Evolutionary conservation across 129 eudicot species (phyloP), one percentile per base, ranked within the genome.

Genomic region (Kitagawia praeruptora): DNA sequence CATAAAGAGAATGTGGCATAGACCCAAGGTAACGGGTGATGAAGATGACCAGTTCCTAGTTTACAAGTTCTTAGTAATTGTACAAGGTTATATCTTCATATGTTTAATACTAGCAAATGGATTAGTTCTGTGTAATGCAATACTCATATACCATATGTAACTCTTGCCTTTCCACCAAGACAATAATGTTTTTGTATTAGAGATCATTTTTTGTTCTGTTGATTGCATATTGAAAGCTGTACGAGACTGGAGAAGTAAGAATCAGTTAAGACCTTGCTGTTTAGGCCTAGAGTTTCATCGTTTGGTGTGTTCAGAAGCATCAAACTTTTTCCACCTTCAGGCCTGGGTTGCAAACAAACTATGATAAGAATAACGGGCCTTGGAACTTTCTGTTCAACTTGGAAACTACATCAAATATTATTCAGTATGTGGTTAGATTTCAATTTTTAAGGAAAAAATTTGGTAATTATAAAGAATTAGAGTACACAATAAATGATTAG

Each of bases 31-130:
- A 39, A 42, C 39, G 48, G 18, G 28, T 41, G 53, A 42, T 39
- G 46, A 70, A 21, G 74, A 70, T 56, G 69, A 39, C 58, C 54
- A 38, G 37, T 66, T 78, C 19, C 81, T 42, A 25, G 71, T 77
- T 77, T 40, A 77, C 42, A n/a, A 42, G 58, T 45, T 74, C 53
- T 44, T 44, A 42, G 77, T 11, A 31, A 37, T 74, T 44, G 54
- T 44, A 73, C 44, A 34, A 73, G 77, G 77, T 73, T 41, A 46
- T 46, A 27, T 45, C 51, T 78, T 16, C 31, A 27, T 42, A 44
- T 44, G 74, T 23, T 41, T 44, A 28, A 37, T 27, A 31, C 46
- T 53, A 64, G 42, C 49, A 66, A 66, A 1, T 25, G 34, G 63
- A 42, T 44, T 67, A 44, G 64, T 46, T 66, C 34, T 31, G 10